phyloP scores from a whole-genome alignment of 352 stramenopile species.

The Paralagenidium karlingii region DNA sequence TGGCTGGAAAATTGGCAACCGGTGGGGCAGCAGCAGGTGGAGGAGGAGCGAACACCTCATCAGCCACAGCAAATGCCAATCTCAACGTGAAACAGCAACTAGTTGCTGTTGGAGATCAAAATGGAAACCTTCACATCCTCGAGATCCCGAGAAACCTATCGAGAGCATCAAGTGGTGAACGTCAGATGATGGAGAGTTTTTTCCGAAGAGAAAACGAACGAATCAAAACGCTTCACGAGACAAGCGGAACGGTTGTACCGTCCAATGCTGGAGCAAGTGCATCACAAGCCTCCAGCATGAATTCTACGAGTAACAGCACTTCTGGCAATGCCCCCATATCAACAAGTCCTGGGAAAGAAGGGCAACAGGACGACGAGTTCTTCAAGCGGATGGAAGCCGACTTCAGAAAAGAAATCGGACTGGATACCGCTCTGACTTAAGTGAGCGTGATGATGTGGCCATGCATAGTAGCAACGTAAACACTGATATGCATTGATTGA shows the following conservation, averaged over 20 bases:
- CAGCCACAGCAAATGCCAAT: constrained; percentile 3
- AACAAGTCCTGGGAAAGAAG: constrained; percentile 7
- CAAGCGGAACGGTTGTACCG: background rate
- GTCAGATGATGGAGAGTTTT: constrained; percentile 71
- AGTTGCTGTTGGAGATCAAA: constrained; percentile 84
- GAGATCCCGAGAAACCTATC: constrained; percentile 84
- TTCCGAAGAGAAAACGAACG: constrained; percentile 84
- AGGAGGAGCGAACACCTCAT: background rate
- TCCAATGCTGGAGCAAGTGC: background rate
- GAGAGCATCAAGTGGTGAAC: constrained; percentile 70
- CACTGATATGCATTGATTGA: too few relatives aligned
- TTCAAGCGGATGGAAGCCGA: constrained; percentile 75
- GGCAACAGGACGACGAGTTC: constrained; percentile 34
- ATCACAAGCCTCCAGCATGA: background rate
- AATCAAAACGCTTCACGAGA: constrained; percentile 27
- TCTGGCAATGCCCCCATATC: background rate
- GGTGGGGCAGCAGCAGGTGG: background rate
- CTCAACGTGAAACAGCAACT: constrained; percentile 78
- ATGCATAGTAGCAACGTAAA: too few relatives aligned
- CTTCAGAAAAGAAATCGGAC: constrained; percentile 54
- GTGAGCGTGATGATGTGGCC: too few relatives aligned
- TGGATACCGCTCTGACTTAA: constrained; percentile 22
- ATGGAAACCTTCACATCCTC: constrained; percentile 88
- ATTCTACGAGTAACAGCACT: background rate
- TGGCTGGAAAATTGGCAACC: constrained; percentile 4